phyloP scores from a whole-genome alignment of 768 basidiomycete genomes.

The Tulasnella sp. region DNA sequence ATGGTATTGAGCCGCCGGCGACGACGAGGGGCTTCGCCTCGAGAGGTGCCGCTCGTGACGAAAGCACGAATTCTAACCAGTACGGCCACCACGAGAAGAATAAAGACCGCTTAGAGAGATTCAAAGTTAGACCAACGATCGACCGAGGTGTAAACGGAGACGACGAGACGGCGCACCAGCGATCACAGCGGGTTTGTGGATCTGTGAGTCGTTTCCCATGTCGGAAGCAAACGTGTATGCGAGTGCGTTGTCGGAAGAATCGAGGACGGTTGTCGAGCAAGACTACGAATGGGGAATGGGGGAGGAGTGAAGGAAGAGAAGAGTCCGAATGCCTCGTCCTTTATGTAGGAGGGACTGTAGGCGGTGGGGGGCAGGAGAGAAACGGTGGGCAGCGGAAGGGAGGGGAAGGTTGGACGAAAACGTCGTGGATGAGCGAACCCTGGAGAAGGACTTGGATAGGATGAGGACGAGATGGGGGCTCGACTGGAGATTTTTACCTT shows the following conservation, averaged over 20 bases:
- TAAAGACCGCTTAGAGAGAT: neutral
- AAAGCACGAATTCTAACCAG: neutral
- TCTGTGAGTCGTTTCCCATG: too few relatives aligned
- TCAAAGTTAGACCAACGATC: neutral
- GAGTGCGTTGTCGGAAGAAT: neutral
- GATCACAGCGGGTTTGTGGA: too few relatives aligned
- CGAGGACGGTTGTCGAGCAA: neutral
- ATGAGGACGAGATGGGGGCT: too few relatives aligned
- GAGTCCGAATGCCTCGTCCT: neutral
- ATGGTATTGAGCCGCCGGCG: neutral
- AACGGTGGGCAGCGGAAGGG: too few relatives aligned
- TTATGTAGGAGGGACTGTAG: neutral
- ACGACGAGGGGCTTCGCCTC: neutral
- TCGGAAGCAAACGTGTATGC: neutral
- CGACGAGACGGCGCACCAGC: neutral
- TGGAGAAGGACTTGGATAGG: too few relatives aligned
- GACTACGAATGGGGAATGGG: neutral
- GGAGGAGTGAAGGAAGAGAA: neutral
- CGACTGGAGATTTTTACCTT: too few relatives aligned
- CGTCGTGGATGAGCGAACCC: too few relatives aligned
- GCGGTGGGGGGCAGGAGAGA: neutral
- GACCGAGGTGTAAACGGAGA: neutral
- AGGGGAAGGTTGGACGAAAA: too few relatives aligned
- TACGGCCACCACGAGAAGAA: neutral
- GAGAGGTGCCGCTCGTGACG: neutral